phyloP scores from a whole-genome alignment of 441 rosid genomes.

The Bruguiera hainesii region DNA sequence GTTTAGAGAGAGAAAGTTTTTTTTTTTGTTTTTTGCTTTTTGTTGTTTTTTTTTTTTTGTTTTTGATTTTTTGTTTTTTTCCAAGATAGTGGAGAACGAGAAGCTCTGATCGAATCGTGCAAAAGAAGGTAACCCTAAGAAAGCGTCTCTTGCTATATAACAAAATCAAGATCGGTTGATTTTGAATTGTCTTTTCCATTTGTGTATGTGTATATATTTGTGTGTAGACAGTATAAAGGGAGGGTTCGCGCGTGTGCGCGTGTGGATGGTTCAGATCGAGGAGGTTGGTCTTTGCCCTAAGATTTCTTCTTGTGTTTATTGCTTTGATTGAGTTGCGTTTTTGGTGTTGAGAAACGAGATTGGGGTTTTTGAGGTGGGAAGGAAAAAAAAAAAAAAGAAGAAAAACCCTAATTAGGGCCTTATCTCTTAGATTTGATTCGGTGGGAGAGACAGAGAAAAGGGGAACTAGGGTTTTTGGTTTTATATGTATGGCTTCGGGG shows the following conservation, averaged over 20 bases:
- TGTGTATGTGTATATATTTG: background rate
- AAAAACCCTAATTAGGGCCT: slow-evolving; percentile 24
- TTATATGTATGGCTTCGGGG: slow-evolving; percentile 94
- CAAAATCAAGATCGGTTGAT: background rate
- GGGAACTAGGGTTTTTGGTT: slow-evolving; percentile 51
- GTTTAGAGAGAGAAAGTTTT: slow-evolving; percentile 21
- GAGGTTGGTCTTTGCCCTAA: background rate
- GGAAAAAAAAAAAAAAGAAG: background rate
- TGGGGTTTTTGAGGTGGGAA: slow-evolving; percentile 9
- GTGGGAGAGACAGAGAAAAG: slow-evolving; percentile 13
- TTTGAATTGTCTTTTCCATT: background rate
- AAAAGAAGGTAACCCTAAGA: background rate
- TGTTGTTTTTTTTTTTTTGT: background rate
- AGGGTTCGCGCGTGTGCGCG: background rate
- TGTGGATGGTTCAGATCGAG: background rate
- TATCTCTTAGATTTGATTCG: background rate
- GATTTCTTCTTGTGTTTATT: background rate
- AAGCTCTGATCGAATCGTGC: slow-evolving; percentile 39
- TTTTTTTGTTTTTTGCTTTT: slow-evolving; percentile 8
- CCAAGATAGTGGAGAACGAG: slow-evolving; percentile 24
- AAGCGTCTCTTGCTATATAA: background rate
- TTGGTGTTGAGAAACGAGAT: slow-evolving; percentile 7
- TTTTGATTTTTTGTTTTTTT: slow-evolving; percentile 10
- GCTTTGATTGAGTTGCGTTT: slow-evolving; percentile 32
- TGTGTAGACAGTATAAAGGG: background rate